phyloP scores from a whole-genome alignment of 2,329 filamentous ascomycete genomes.

The Ceratocystis cacaofunesta region DNA sequence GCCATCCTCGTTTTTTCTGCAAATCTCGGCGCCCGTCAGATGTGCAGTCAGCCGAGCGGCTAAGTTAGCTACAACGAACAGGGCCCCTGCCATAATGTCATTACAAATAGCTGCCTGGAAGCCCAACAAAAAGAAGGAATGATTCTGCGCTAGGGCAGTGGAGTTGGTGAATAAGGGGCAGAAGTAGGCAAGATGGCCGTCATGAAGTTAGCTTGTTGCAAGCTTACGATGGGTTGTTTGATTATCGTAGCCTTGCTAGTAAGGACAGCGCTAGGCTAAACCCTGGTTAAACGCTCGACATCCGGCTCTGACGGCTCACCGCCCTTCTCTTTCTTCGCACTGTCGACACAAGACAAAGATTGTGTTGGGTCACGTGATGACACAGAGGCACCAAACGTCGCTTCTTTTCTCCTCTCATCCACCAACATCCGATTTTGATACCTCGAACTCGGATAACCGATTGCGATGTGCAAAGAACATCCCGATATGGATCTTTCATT shows the following conservation, averaged over 20 bases:
- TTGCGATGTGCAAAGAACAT: no score
- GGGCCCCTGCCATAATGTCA: background rate
- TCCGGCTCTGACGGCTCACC: background rate
- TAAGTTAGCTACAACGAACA: background rate
- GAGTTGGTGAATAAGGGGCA: background rate
- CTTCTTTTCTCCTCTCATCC: background rate
- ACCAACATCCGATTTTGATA: background rate
- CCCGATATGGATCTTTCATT: no score
- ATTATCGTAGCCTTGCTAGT: background rate
- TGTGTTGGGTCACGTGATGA: background rate
- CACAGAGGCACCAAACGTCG: background rate
- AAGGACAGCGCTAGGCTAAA: background rate
- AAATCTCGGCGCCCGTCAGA: background rate
- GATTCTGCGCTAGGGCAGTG: background rate
- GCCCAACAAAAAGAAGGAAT: background rate
- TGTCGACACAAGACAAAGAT: background rate
- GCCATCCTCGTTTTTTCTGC: background rate
- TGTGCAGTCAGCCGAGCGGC: slow-evolving; percentile 1
- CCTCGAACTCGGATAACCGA: background rate
- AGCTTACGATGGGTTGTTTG: background rate
- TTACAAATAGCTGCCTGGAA: background rate
- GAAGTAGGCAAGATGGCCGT: background rate
- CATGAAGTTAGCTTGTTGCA: background rate
- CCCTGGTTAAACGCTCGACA: background rate
- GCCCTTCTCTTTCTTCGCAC: background rate